Evolutionary conservation across 768 basidiomycete genomes (phyloP), one percentile per base, ranked within the genome.

Genomic region (Termitomyces sp.): DNA sequence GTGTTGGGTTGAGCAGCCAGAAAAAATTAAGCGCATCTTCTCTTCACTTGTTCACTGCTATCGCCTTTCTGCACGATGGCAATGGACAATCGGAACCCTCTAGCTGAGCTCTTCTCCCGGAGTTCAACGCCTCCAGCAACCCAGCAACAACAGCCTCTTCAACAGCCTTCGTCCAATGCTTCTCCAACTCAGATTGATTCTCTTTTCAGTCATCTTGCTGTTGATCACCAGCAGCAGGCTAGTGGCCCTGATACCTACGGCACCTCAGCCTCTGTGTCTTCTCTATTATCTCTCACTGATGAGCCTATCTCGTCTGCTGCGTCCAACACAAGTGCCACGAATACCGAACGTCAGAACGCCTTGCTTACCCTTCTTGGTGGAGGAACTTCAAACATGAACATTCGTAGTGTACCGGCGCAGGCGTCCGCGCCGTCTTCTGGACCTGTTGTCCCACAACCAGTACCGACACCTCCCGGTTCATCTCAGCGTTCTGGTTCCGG

Each of bases 321-420:
- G 47, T 73, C 82, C 35, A 71, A 75, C 56, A 70, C 76, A 57
- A 74, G 72, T 59, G 68, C 74, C 46, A 74, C 77, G 63, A 72
- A 82, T 56, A 73, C 82, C 0, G 90, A 93, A 56, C 80, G 87
- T 60, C 89, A 93, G 74, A 89, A 81, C 66, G 88, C 90, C 0
- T 76, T 93, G 51, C 77, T 93, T 47, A 86, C 86, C 59, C 77
- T 92, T 33, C 78, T 91, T 20, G 80, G 87, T 60, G 75, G 82
- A 32, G 74, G 33, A 18, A 18, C 53, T n/a, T 53, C 52, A 30
- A n/a, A 72, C 13, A 36, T 68, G 6, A 65, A 72, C 41, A 51
- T 68, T 55, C 65, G 67, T 55, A 20, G 64, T 28, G 32, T 51
- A 12, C 72, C 68, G 56, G 69, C 61, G 59, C 69, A 66, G 41